Evolutionary conservation across 2,329 filamentous ascomycete species (phyloP), one percentile per base, ranked within the genome.

Genomic region (Clonostachys sp.): DNA sequence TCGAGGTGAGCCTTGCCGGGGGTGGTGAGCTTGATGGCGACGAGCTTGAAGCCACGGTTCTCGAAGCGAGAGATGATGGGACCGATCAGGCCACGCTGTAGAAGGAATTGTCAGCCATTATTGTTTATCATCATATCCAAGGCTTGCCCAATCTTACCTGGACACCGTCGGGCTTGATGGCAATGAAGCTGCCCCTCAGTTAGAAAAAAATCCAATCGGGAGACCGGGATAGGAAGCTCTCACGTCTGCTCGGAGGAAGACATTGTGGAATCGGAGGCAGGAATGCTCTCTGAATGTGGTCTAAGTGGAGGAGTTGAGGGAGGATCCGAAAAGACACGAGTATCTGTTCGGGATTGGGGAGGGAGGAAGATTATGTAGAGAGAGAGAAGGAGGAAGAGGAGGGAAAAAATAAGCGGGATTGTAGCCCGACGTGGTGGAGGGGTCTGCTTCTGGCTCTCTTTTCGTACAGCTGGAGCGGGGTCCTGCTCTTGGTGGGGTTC

Each of bases 131-230:
- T n/a, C 14, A 30, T 41, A 17, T 30, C 4, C 24, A 30, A 30
- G 24, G 8, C 10, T 30, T 30, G 24, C 24, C 24, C 24, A 34
- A 16, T 10, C 45, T 34, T 86, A 95, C 91, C 86, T 96, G 94
- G 78, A 97, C 94, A 74, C 94, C 94, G 78, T 97, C 94, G 64
- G 92, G 94, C 91, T 99, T 99, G 84, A 99, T 90, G 71, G 94
- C 94, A 83, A 97, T 97, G 89, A 97, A 97, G 80, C 92, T 97
- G 66, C 60, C 60, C 48, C 51, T 51, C 41, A 46, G 56, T 66
- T 49, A 65, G 56, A 53, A 48, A 42, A 12, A 41, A 30, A 41
- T 47, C 36, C 45, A 45, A 12, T 46, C 52, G 47, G 56, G 58
- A 50, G 55, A 56, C 56, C 48, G 45, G 61, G 65, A 54, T 64